Conservation (phyloP, 192 early-diverging fungal species). For the Tieghemiomyces parasiticus region DNA sequence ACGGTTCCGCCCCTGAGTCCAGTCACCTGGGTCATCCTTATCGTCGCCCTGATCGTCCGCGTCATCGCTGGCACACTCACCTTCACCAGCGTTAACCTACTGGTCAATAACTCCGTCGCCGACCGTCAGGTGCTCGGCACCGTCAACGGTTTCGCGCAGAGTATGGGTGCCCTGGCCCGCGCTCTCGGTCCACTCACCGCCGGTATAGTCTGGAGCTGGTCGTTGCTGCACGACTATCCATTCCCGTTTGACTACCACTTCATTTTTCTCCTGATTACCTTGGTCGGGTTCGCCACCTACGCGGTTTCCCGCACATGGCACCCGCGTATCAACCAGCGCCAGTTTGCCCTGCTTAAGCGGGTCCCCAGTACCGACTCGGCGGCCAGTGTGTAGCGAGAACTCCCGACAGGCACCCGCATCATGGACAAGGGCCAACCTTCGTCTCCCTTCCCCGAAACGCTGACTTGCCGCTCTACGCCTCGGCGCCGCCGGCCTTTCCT, state of each 20-base stretch:
- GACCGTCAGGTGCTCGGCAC: not conserved
- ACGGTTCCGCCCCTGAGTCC: not conserved
- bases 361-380: too few species aligned
- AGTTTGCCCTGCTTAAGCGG: too few species aligned
- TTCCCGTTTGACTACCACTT: not conserved
- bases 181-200: not conserved
- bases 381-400: too few species aligned
- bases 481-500: too few species aligned
- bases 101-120: not conserved
- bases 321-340: not conserved
- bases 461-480: too few species aligned
- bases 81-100: not conserved
- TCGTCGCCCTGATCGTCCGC: not conserved
- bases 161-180: not conserved
- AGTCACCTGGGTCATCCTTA: not conserved
- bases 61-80: not conserved
- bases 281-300: not conserved
- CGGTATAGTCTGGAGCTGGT: not conserved
- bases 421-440: too few species aligned
- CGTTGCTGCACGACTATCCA: not conserved
- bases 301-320: not conserved
- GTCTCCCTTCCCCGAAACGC: too few species aligned
- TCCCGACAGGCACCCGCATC: too few species aligned
- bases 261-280: not conserved
- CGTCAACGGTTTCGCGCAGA: not conserved